Percentiles rank a stretch among this genome's conserved stretches.
These are phyloP conservation scores for Alternaria infectoria DNA, from an alignment of 2,329 filamentous ascomycete genomes.

Conservation along the genomic window DNA sequence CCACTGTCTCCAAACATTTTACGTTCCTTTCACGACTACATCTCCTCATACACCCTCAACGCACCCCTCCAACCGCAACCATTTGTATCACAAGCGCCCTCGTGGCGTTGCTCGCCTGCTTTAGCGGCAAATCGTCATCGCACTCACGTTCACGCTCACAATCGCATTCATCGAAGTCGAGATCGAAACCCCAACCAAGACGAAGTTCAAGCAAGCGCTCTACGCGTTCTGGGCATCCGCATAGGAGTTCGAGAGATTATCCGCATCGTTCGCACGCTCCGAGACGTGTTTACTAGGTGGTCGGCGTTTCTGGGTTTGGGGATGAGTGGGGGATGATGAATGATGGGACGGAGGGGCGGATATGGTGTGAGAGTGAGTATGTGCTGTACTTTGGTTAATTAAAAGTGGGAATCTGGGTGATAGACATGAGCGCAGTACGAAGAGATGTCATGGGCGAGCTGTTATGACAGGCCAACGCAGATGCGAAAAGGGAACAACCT, in stretches of 20 bases:
- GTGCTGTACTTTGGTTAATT: too few relatives aligned
- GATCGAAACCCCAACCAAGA: background rate
- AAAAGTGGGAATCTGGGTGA: too few relatives aligned
- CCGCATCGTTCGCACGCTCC: background rate
- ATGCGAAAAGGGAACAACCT: too few relatives aligned
- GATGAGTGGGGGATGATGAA: background rate
- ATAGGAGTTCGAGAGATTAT: background rate
- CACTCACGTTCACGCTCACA: background rate
- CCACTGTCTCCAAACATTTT: too few relatives aligned
- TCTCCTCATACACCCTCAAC: too few relatives aligned
- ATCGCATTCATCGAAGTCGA: background rate
- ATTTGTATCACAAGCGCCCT: background rate
- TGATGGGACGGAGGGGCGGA: too few relatives aligned
- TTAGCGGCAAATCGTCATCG: background rate
- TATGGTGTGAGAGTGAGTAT: too few relatives aligned
- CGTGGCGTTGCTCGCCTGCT: background rate
- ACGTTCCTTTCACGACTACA: too few relatives aligned
- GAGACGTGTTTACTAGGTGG: background rate
- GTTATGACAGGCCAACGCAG: too few relatives aligned
- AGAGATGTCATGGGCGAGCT: too few relatives aligned
- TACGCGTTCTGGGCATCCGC: background rate
- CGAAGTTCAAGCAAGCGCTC: background rate
- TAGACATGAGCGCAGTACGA: too few relatives aligned
- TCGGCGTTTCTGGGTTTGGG: background rate
- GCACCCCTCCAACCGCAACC: background rate